A percentile compares a stretch with the other conserved stretches of the same genome.
phyloP scores from a whole-genome alignment of 208 protist genomes.

The Strigomonas oncopelti region DNA sequence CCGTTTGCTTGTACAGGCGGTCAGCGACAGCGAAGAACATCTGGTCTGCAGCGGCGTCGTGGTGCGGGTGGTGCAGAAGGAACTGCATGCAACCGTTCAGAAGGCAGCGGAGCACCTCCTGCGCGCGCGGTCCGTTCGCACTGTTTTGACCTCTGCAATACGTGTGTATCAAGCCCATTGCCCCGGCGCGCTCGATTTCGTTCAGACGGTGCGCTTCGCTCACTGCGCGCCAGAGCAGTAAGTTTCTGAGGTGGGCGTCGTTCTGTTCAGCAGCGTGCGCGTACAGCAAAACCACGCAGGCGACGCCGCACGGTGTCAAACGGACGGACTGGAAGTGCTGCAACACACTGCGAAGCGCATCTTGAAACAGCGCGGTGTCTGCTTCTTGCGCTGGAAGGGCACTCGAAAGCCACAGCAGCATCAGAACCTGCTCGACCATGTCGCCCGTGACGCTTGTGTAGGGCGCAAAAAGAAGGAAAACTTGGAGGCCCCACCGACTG shows the following conservation, averaged over 20 bases:
- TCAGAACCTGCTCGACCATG: constrained; percentile 22
- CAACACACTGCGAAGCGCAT: background rate
- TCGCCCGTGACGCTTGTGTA: constrained; percentile 18
- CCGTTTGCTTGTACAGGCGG: background rate
- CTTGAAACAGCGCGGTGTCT: background rate
- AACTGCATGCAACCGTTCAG: background rate
- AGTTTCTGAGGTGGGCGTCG: background rate
- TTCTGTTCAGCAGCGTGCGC: background rate
- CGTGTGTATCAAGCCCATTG: background rate
- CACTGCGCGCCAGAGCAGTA: background rate
- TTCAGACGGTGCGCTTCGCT: background rate
- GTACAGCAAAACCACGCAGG: background rate
- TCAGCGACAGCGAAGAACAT: background rate
- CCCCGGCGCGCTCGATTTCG: background rate
- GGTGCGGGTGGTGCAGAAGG: background rate
- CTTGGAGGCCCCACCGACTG: constrained; percentile 11
- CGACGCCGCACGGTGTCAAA: background rate
- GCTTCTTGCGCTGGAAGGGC: background rate
- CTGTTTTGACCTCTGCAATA: background rate
- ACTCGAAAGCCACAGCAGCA: constrained; percentile 2
- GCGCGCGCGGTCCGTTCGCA: too few relatives aligned
- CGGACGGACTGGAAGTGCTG: constrained; percentile 7
- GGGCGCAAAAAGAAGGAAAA: constrained; percentile 23
- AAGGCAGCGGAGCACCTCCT: background rate
- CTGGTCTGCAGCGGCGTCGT: background rate